phyloP scores from a whole-genome alignment of 805 yeast genomes.

The Candida verbasci region DNA sequence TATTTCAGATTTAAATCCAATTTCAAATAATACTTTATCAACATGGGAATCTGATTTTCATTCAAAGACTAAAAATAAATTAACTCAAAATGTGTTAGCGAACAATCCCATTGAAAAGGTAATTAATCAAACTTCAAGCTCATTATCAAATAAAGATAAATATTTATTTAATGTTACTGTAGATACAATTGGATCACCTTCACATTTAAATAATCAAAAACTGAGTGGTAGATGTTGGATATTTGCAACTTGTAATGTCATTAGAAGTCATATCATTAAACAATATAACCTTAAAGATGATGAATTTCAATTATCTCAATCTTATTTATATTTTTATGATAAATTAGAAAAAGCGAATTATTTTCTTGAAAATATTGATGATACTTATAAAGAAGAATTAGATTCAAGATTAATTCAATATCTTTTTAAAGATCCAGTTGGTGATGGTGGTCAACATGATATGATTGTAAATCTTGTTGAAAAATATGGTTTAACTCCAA shows the following conservation, averaged over 20 bases:
- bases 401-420: constrained; percentile 70
- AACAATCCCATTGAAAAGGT: constrained; percentile 41
- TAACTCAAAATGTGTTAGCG: constrained; percentile 53
- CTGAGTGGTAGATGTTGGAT: constrained; percentile 85
- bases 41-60: constrained; percentile 45
- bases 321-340: constrained; percentile 78
- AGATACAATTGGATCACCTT: constrained; percentile 32
- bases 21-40: constrained; percentile 26
- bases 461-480: constrained; percentile 74
- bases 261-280: constrained; percentile 59
- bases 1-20: constrained; percentile 15
- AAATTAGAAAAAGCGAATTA: constrained; percentile 81
- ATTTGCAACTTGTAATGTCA: constrained; percentile 74
- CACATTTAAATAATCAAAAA: constrained; percentile 52
- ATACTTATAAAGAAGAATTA: constrained; percentile 60
- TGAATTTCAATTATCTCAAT: constrained; percentile 70
- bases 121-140: constrained; percentile 30
- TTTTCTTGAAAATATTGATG: constrained; percentile 71
- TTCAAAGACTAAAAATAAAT: constrained; percentile 44
- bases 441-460: constrained; percentile 87
- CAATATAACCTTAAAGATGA: constrained; percentile 50
- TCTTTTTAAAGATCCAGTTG: constrained; percentile 59
- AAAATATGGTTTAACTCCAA: constrained; percentile 81
- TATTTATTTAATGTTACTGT: constrained; percentile 36
- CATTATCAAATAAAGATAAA: constrained; percentile 16